phyloP scores from a whole-genome alignment of 768 basidiomycete genomes.

The Podaxis rugospora region DNA sequence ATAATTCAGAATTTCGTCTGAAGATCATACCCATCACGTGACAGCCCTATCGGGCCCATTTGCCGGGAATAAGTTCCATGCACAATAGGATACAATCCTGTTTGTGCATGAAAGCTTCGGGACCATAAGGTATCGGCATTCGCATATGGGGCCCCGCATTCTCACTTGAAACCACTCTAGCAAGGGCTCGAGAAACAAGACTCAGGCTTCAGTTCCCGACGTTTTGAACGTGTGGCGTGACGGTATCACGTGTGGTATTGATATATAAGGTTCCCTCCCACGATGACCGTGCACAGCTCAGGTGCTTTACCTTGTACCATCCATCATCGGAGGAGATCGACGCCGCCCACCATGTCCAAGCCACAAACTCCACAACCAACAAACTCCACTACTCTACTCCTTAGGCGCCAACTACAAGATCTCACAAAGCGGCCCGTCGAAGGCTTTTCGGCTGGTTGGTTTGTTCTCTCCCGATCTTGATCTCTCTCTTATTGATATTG shows the following conservation, averaged over 20 bases:
- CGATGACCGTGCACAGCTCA: background rate
- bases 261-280: conserved; percentile 8
- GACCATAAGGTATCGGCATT: background rate
- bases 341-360: conserved; percentile 13
- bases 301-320: conserved; percentile 14
- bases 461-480: conserved; percentile 15
- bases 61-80: background rate
- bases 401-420: conserved; percentile 76
- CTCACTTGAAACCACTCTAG: background rate
- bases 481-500: conserved; percentile 17
- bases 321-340: conserved; percentile 14
- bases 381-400: conserved; percentile 50
- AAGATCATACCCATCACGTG: background rate
- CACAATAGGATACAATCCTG: background rate
- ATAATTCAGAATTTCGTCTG: background rate
- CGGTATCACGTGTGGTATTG: conserved; percentile 1
- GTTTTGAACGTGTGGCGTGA: background rate
- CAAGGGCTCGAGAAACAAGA: background rate
- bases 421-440: conserved; percentile 92
- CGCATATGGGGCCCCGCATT: background rate
- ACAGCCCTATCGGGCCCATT: no score
- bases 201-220: background rate
- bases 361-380: conserved; percentile 25
- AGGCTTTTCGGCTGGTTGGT: conserved; percentile 88
- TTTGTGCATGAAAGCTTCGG: background rate